Base-by-base conservation (phyloP, 768 basidiomycete genomes). In the Rhodotorula graminis region DNA sequence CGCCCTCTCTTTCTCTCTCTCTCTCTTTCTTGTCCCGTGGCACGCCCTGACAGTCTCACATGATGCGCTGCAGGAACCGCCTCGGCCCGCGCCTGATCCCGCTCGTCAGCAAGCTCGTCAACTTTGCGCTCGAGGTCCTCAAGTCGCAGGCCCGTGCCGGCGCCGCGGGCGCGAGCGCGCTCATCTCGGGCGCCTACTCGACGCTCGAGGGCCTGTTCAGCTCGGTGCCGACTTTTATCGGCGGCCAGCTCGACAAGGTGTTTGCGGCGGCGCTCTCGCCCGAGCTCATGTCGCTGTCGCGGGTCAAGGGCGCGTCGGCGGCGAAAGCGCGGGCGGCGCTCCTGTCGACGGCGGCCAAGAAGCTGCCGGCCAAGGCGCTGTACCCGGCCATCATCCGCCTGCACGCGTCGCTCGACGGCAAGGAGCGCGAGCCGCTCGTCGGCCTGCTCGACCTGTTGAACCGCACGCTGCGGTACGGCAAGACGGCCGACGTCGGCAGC, bases 21-120 rank as follows among this genome's bases (percentile, higher is more conserved):
- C 5, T 37, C 5, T 37, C n/a, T n/a, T n/a, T n/a, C n/a, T n/a
- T n/a, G n/a, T n/a, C n/a, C n/a, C n/a, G n/a, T n/a, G n/a, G n/a
- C n/a, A n/a, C 19, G 33, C 49, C 33, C n/a, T 57, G 42, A 47
- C 49, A 4, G 2, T 14, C 4, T 18, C 29, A 7, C 42, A 58
- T 49, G 58, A 25, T 46, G 23, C 27, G 23, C 42, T 8, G n/a
- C 60, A 61, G 60, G 29, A 80, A 84, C 29, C 87, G 88, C 59
- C 85, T 97, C 31, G 92, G 91, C 0, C 92, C 94, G 19, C 88
- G 95, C 0, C 84, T 93, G 62, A 92, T 99, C 62, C 92, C 95
- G 10, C 85, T 87, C 81, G 89, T 96, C 82, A 87, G 87, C 64
- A 84, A 87, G 23, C 86, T 94, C 59, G 85, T 90, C 25, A 81